These are phyloP conservation scores for Pythium oligandrum DNA, from an alignment of 352 stramenopile species.

Conservation along the genomic window DNA sequence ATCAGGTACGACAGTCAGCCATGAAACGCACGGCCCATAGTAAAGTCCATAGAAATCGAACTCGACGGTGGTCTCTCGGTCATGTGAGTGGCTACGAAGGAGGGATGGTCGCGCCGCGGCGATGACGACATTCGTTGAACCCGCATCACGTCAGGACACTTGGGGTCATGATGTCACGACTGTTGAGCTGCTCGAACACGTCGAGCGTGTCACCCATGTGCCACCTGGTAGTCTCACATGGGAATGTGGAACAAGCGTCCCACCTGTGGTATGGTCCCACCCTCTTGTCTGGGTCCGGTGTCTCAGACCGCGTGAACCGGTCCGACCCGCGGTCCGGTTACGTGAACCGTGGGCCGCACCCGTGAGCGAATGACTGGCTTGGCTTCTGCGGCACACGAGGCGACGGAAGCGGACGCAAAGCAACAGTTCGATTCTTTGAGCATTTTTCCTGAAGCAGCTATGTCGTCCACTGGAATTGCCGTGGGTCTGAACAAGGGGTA, in stretches of 20 bases:
- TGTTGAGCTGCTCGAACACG: conserved; percentile 16
- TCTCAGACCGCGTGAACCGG: too few relatives aligned
- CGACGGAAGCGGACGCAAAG: neutral
- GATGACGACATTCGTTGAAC: neutral
- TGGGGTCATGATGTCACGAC: conserved; percentile 45
- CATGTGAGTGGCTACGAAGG: too few relatives aligned
- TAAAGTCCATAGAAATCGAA: too few relatives aligned
- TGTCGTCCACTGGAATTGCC: conserved; percentile 90
- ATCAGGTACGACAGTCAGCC: too few relatives aligned
- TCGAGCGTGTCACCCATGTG: neutral
- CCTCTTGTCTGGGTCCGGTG: conserved; percentile 1
- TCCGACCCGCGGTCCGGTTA: neutral
- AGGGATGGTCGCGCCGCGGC: neutral
- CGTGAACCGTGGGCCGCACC: conserved; percentile 8
- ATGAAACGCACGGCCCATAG: too few relatives aligned
- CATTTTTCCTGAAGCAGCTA: conserved; percentile 79
- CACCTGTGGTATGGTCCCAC: conserved; percentile 1
- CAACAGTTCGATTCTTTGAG: conserved; percentile 82
- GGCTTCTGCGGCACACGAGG: neutral
- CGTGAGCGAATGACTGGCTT: conserved; percentile 26
- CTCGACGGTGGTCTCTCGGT: too few relatives aligned
- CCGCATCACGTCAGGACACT: conserved; percentile 27
- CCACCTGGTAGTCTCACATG: too few relatives aligned
- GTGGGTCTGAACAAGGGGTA: conserved; percentile 91
- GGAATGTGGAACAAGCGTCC: too few relatives aligned